phyloP scores from a whole-genome alignment of 495 filamentous ascomycete species.

The Xylaria grammica region DNA sequence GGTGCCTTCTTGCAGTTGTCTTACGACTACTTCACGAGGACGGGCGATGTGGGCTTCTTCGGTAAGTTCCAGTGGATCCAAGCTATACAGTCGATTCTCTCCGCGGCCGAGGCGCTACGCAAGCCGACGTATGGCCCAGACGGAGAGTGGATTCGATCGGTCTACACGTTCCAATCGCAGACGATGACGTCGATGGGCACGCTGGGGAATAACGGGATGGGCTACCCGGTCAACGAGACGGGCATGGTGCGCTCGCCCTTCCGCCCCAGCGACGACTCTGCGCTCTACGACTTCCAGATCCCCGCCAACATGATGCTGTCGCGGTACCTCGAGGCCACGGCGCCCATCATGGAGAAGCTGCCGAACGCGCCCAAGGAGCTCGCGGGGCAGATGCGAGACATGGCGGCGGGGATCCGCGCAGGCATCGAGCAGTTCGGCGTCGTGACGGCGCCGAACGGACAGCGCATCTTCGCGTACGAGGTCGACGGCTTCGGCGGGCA shows the following conservation, averaged over 20 bases:
- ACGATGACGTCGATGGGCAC: slow-evolving; percentile 65
- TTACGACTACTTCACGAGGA: slow-evolving; percentile 60
- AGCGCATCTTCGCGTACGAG: slow-evolving; percentile 63
- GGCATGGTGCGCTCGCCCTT: slow-evolving; percentile 68
- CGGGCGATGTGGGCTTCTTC: slow-evolving; percentile 62
- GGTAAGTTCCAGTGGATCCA: slow-evolving; percentile 64
- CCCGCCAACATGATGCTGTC: slow-evolving; percentile 72
- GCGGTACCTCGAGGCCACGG: slow-evolving; percentile 58
- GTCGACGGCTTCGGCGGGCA: slow-evolving; percentile 62
- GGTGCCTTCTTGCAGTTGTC: slow-evolving; percentile 67
- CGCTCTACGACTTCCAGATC: slow-evolving; percentile 63
- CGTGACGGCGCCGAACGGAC: slow-evolving; percentile 41
- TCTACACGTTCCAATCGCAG: slow-evolving; percentile 63
- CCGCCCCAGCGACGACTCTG: slow-evolving; percentile 66
- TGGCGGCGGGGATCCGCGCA: slow-evolving; percentile 55
- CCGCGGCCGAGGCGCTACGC: slow-evolving; percentile 64
- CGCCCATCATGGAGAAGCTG: slow-evolving; percentile 59
- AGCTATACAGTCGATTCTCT: slow-evolving; percentile 59
- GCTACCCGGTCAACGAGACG: slow-evolving; percentile 63
- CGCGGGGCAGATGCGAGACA: slow-evolving; percentile 53
- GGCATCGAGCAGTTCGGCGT: slow-evolving; percentile 58
- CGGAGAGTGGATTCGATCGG: slow-evolving; percentile 56
- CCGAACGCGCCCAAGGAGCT: slow-evolving; percentile 51
- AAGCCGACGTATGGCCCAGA: slow-evolving; percentile 61
- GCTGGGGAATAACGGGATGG: slow-evolving; percentile 64